Evolutionary conservation across 257 asterid genomes (phyloP).

Genomic region (Avicennia marina): DNA sequence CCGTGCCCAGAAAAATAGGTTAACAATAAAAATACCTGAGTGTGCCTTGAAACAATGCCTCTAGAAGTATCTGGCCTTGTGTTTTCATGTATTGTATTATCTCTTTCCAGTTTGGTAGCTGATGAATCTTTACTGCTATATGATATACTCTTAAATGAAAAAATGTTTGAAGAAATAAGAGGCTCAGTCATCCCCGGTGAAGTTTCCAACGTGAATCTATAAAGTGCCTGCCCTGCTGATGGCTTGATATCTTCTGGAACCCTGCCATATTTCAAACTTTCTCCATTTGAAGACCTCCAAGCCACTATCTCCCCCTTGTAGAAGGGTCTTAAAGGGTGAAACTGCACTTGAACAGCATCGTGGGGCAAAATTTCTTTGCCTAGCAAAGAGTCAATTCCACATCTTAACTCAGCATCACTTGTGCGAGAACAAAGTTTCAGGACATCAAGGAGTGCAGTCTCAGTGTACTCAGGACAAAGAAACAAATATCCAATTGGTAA

Average conservation of each 20-base stretch:
- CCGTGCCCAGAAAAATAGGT: constrained; percentile 9
- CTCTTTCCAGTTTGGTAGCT: constrained; percentile 33
- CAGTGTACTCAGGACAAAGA: constrained; percentile 67
- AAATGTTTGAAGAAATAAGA: constrained; percentile 77
- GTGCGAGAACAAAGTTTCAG: constrained; percentile 62
- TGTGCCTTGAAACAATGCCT: constrained; percentile 37
- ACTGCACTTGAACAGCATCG: constrained; percentile 84
- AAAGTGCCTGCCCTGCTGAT: constrained; percentile 85
- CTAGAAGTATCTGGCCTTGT: constrained; percentile 42
- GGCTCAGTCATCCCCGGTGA: constrained; percentile 52
- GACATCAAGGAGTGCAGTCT: constrained; percentile 51
- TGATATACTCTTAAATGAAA: constrained; percentile 77
- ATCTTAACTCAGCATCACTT: constrained; percentile 34
- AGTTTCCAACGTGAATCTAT: constrained; percentile 68
- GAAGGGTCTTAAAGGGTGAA: constrained; percentile 92
- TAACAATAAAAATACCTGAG: constrained; percentile 45
- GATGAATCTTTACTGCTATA: constrained; percentile 40
- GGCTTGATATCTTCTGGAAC: constrained; percentile 86
- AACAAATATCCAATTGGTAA: constrained; percentile 76
- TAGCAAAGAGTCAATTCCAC: constrained; percentile 49
- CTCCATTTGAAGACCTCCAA: constrained; percentile 85
- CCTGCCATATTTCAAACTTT: constrained; percentile 81
- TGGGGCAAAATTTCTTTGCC: constrained; percentile 81
- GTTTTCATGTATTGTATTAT: constrained; percentile 24
- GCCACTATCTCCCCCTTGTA: constrained; percentile 92